A percentile compares a stretch with the other conserved stretches of the same genome.
Conservation (phyloP, 2,329 filamentous ascomycete species). For the Aspergillus tamarii region DNA sequence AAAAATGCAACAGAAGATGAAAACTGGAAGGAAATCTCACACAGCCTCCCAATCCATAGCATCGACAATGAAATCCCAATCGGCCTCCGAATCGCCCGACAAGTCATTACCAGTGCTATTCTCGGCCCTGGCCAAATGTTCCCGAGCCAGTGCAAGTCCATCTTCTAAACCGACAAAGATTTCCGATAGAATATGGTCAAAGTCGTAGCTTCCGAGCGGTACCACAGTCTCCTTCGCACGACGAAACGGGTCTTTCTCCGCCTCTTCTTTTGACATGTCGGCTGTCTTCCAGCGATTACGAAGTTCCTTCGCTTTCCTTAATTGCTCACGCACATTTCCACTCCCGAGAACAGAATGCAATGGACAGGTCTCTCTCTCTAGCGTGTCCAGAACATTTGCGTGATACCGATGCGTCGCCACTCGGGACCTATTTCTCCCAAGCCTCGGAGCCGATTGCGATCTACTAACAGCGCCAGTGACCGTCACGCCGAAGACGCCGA, state of each 20-base stretch:
- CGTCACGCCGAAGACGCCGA: conserved; percentile 64
- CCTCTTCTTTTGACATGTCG: conserved; percentile 48
- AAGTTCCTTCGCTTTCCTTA: conserved; percentile 69
- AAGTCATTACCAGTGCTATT: conserved; percentile 16
- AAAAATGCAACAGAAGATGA: no score
- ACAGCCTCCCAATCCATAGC: conserved; percentile 62
- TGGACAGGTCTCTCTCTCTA: conserved; percentile 62
- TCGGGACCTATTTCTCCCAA: background rate
- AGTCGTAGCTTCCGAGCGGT: conserved; percentile 63
- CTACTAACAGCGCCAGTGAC: conserved; percentile 45
- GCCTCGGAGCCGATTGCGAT: conserved; percentile 8
- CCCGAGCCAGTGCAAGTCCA: conserved; percentile 57
- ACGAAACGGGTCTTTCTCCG: conserved; percentile 24
- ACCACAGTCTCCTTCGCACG: conserved; percentile 22
- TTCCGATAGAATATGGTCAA: conserved; percentile 61
- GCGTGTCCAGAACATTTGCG: conserved; percentile 67
- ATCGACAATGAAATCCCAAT: conserved; percentile 63
- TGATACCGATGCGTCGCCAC: conserved; percentile 62
- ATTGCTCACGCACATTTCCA: conserved; percentile 59
- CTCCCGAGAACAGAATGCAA: conserved; percentile 59
- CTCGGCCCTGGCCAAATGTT: conserved; percentile 44
- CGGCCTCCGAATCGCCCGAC: conserved; percentile 40
- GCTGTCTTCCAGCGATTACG: conserved; percentile 74
- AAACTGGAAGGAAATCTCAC: conserved; percentile 13
- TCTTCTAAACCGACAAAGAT: conserved; percentile 64